Evolutionary conservation across 2,329 filamentous ascomycete genomes (phyloP), one percentile per base, ranked within the genome.

Genomic region (Ophiostoma angusticollis): DNA sequence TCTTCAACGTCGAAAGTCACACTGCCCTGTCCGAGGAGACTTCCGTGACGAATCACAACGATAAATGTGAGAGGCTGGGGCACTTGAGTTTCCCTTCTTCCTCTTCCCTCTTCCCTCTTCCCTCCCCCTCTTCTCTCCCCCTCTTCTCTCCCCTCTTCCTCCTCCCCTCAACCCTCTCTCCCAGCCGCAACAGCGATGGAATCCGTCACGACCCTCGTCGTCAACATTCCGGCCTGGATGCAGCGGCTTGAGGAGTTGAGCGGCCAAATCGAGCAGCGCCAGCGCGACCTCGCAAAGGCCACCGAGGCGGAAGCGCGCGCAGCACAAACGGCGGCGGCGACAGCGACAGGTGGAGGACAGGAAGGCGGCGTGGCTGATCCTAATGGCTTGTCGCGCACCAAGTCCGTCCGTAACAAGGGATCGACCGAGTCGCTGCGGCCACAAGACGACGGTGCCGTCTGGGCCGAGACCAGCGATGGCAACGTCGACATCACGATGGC

Each of bases 201-300:
- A 43, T 68, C 73, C 21, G 57, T 80, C 39, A 66, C 60, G 39
- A 67, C 66, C 42, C 61, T 80, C 27, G 61, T 63, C 39, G 61
- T 55, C 46, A 72, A 75, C 43, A 63, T 77, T 30, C 75, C 74
- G 13, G 65, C 70, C 52, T 80, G 75, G 75, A 59, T 71, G 27
- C 60, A 60, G 42, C 66, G 70, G 17, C 64, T 80, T 31, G 70
- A 77, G 45, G 68, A 76, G 37, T 64, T 80, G 41, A 75, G 65
- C 50, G 62, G 63, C 43, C 68, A 79, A 54, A 75, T 80, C 42
- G 67, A 73, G 42, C 62, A 69, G 50, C 72, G 75, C 42, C 75
- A 80, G 59, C 58, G 62, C 36, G 73, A 78, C 51, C 62, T 79
- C 40, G 74, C 73, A 25, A 44, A 45, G 33, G 33, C 54, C 19